These are phyloP conservation scores for Solanum piurae DNA, from an alignment of 257 asterid species.

Conservation along the genomic window DNA sequence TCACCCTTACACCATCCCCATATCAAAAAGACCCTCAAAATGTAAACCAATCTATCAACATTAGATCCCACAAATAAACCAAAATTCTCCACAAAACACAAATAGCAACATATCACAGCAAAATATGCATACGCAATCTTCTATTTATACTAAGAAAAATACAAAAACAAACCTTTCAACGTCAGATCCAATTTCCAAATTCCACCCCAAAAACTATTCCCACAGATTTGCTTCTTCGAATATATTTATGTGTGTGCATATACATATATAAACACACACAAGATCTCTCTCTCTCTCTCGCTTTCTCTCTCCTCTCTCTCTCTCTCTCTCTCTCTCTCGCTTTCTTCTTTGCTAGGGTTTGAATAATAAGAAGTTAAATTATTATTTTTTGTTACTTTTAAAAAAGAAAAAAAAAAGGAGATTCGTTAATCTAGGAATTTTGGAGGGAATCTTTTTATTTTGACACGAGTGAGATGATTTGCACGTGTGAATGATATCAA, in stretches of 20 bases:
- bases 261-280: not conserved
- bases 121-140: not conserved
- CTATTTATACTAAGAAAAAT: not conserved
- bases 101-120: not conserved
- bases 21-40: not conserved
- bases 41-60: not conserved
- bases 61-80: not conserved
- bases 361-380: not conserved
- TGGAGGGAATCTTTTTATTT: not conserved
- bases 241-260: not conserved
- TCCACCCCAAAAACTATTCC: not conserved
- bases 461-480: not conserved
- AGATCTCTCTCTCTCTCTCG: not conserved
- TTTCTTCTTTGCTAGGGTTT: not conserved
- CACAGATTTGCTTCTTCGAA: not conserved
- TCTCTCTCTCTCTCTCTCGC: not conserved
- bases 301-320: not conserved
- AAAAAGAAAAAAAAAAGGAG: not conserved
- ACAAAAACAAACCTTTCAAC: not conserved
- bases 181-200: not conserved
- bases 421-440: not conserved
- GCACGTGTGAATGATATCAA: not conserved
- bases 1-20: not conserved
- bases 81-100: not conserved
- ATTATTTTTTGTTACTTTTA: not conserved